These are phyloP conservation scores for Ceratocystis lukuohia DNA, from an alignment of 2,329 filamentous ascomycete genomes.

Conservation along the genomic window DNA sequence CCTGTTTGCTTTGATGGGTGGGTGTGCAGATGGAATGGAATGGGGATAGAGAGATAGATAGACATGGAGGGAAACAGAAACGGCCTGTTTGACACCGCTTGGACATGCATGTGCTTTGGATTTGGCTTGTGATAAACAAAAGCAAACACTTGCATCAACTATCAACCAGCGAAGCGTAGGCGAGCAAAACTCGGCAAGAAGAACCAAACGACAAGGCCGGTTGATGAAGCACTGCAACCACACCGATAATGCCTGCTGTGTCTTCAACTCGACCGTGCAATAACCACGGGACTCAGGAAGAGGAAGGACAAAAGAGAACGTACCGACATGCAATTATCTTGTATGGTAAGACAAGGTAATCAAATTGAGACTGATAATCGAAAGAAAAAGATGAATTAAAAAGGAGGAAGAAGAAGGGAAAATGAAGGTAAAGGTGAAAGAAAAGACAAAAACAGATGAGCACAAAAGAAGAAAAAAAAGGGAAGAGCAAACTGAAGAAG, in stretches of 20 bases:
- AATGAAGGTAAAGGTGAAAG: not conserved
- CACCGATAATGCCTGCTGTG: not conserved
- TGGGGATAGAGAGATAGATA: not conserved
- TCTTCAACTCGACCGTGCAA: not conserved
- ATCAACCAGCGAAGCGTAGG: not conserved
- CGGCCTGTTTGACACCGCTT: not conserved
- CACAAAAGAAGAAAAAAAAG: not conserved
- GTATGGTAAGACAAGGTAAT: not conserved
- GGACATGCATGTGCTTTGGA: not conserved
- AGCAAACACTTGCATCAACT: no score
- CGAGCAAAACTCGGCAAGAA: not conserved
- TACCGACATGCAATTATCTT: not conserved
- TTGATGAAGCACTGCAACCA: not conserved
- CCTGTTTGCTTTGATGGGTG: not conserved
- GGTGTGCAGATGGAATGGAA: not conserved
- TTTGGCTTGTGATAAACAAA: not conserved
- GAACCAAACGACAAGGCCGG: not conserved
- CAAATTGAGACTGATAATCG: not conserved
- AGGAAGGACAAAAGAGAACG: not conserved
- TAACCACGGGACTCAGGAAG: not conserved
- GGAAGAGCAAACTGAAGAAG: not conserved
- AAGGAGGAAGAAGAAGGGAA: not conserved
- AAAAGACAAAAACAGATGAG: constrained; percentile 3
- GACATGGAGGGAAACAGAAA: not conserved
- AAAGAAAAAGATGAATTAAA: not conserved